These are phyloP conservation scores for Cutaneotrichosporon sp. DNA, from an alignment of 1,284 basidiomycete species.

Conservation along the genomic window DNA sequence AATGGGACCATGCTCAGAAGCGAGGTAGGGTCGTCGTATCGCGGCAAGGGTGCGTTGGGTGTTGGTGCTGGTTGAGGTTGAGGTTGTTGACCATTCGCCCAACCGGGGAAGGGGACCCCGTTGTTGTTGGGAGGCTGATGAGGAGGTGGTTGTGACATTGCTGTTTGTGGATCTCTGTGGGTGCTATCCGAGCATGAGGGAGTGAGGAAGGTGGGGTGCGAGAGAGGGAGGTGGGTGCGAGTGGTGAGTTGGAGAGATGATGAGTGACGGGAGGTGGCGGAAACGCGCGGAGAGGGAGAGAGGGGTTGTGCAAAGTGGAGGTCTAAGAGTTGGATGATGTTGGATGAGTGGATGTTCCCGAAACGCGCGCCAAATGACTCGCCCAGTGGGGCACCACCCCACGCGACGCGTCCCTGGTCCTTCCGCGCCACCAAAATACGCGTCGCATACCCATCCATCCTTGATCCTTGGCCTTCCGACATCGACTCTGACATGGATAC, in stretches of 20 bases:
- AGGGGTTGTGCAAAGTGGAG: not conserved
- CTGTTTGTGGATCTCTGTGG: not conserved
- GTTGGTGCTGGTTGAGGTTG: not conserved
- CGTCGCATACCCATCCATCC: not conserved
- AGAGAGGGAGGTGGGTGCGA: not conserved
- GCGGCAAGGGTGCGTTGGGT: not conserved
- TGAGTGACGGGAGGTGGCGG: not conserved
- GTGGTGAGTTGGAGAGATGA: not conserved
- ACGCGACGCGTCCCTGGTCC: not conserved
- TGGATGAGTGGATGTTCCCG: not conserved
- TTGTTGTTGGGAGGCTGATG: slow-evolving; percentile 2
- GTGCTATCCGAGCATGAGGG: not conserved
- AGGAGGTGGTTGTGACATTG: slow-evolving; percentile 8
- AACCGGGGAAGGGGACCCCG: not conserved
- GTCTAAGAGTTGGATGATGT: not conserved
- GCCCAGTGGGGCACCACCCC: slow-evolving; percentile 6
- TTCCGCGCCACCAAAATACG: not conserved
- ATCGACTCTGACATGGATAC: not conserved
- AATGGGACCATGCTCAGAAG: slow-evolving; percentile 51
- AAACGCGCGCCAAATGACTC: slow-evolving; percentile 8
- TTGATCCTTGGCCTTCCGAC: too few species aligned
- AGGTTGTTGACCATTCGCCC: not conserved
- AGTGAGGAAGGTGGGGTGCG: not conserved
- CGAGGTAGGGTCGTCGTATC: slow-evolving; percentile 38
- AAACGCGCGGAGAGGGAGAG: not conserved